phyloP scores from a whole-genome alignment of 257 asterid species.

The Lantana camara region DNA sequence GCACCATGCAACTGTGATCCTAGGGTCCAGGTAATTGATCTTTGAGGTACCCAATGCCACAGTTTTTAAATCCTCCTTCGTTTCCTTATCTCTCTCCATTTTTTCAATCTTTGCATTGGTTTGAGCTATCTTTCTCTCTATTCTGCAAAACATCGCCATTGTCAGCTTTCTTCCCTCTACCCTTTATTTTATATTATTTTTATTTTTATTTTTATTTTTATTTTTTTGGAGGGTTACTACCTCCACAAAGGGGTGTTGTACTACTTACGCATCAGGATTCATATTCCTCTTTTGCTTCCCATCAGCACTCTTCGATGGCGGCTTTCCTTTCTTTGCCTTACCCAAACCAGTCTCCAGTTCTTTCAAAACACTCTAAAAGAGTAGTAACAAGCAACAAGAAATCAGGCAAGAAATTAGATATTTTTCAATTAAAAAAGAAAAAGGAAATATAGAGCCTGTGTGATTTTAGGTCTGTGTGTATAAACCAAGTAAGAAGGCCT shows the following conservation, averaged over 20 bases:
- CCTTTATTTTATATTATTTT: too few relatives aligned
- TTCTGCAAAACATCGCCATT: conserved; percentile 43
- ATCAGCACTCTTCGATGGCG: conserved; percentile 72
- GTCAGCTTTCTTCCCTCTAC: conserved; percentile 15
- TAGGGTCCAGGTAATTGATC: conserved; percentile 98
- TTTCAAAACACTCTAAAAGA: conserved; percentile 57
- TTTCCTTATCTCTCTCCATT: conserved; percentile 77
- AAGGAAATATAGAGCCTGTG: neutral
- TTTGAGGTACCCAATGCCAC: conserved; percentile 97
- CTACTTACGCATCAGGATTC: conserved; percentile 81
- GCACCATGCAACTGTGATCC: conserved; percentile 99
- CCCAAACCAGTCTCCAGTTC: conserved; percentile 68
- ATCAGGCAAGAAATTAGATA: neutral
- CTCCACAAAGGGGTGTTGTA: neutral
- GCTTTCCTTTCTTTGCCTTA: conserved; percentile 88
- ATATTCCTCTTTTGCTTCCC: conserved; percentile 85
- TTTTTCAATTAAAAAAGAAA: neutral
- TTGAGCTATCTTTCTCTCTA: conserved; percentile 85
- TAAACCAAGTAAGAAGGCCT: neutral
- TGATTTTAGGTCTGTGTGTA: conserved; percentile 8
- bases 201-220: too few relatives aligned
- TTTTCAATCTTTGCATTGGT: conserved; percentile 68
- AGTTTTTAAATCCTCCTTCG: conserved; percentile 85
- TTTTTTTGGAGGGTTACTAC: too few relatives aligned
- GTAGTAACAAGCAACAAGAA: conserved; percentile 17